A percentile compares a stretch with the other conserved stretches of the same genome.
These are phyloP conservation scores for Mrakia hoshinonis DNA, from an alignment of 768 basidiomycete genomes.

Conservation along the genomic window DNA sequence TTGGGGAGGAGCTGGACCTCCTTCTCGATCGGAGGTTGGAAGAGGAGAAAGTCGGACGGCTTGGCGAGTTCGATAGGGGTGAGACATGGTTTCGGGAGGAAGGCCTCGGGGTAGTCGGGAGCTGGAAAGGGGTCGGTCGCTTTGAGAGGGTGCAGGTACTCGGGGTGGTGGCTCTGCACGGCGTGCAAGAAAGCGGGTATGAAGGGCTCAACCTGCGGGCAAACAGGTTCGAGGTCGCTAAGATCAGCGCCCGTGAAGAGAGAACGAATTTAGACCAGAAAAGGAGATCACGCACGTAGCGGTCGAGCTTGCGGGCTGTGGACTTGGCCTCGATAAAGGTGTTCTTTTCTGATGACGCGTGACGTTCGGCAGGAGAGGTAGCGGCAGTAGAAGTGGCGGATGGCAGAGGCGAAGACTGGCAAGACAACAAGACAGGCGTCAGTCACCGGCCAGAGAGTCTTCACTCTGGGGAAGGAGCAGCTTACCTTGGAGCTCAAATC, in stretches of 20 bases:
- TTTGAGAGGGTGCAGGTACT: neutral
- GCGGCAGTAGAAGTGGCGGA: neutral
- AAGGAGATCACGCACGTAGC: constrained; percentile 1
- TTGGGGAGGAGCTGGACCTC: neutral
- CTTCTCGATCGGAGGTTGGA: neutral
- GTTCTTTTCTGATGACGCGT: neutral
- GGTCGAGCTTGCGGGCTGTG: neutral
- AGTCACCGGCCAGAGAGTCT: neutral
- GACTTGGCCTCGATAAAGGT: neutral
- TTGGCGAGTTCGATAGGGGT: neutral
- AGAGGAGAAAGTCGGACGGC: neutral
- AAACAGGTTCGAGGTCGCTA: neutral
- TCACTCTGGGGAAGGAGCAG: neutral
- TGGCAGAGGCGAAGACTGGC: neutral
- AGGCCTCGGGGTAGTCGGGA: neutral
- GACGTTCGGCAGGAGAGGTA: neutral
- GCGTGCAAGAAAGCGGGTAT: neutral
- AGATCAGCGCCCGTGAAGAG: neutral
- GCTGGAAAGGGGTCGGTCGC: neutral
- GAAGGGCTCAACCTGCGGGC: constrained; percentile 1
- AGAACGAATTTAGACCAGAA: neutral
- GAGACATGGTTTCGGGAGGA: neutral
- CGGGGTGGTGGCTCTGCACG: neutral
- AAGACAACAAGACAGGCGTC: neutral
- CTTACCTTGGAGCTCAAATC: no score